Evolutionary conservation across 2,329 filamentous ascomycete species (phyloP).

Genomic region (Colletotrichum agaves): DNA sequence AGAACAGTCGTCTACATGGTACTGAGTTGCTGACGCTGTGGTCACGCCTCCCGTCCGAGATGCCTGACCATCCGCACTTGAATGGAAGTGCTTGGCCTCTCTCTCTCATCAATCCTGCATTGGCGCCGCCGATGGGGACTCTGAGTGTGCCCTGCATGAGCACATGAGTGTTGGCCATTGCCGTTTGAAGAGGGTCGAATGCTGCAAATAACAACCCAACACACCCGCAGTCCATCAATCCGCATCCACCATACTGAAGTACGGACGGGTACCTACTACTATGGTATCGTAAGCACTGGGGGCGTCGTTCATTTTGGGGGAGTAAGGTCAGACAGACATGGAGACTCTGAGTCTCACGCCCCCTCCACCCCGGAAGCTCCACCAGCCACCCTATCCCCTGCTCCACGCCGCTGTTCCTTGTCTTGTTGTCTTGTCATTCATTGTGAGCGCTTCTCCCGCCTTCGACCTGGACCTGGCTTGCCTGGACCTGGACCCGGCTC

Average conservation of each 20-base stretch:
- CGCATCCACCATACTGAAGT: background rate
- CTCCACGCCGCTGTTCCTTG: conserved; percentile 32
- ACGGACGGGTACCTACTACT: conserved; percentile 12
- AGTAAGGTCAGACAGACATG: background rate
- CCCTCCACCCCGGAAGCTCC: conserved; percentile 20
- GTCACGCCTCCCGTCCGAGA: conserved; percentile 22
- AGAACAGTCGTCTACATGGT: background rate
- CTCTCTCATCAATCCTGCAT: conserved; percentile 31
- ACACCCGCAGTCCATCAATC: conserved; percentile 17
- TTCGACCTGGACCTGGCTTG: conserved; percentile 35
- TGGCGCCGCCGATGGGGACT: conserved; percentile 29
- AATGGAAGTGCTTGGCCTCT: conserved; percentile 22
- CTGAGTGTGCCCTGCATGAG: conserved; percentile 25
- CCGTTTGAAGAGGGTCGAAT: conserved; percentile 14
- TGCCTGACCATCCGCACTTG: background rate
- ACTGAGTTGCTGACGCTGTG: conserved; percentile 8
- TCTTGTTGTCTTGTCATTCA: conserved; percentile 36
- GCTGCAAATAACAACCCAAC: conserved; percentile 12
- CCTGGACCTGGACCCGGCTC: conserved; percentile 22
- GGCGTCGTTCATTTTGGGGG: background rate
- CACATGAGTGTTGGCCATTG: conserved; percentile 23
- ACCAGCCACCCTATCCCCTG: conserved; percentile 37
- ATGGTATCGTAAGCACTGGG: background rate
- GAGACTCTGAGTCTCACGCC: conserved; percentile 2
- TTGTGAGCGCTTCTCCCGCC: conserved; percentile 38